Base-by-base conservation (phyloP, 371 early-diverging fungal genomes). In the Gilbertella persicaria region DNA sequence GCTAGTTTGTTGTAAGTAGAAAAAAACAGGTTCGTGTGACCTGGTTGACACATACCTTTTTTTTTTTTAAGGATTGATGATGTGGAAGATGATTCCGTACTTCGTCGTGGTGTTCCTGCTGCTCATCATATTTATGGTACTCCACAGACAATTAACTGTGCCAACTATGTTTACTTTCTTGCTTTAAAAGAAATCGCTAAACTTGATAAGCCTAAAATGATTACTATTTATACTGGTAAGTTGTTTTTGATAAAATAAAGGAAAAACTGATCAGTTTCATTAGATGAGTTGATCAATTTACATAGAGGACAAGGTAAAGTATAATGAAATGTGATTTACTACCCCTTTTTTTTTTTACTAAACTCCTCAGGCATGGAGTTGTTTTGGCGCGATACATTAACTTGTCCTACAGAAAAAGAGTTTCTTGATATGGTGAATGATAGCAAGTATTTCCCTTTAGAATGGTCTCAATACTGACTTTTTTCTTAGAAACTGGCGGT, bases 291-390 rank as follows among this genome's bases (percentile, higher is more conserved):
- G 20, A 45, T 96, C 37, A 88, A 91, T 46, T 69, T 97, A 52
- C 99, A 98, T 64, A 77, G 85, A 37, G 99, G 99, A 3, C 99
- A 98, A 76, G 98, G 98, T 25, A 90, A 91, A 85, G n/a, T n/a
- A n/a, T n/a, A n/a, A n/a, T 93, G 89, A 92, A 64, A 75, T 78
- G 6, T 84, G 90, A 58, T 94, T 29, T 38, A 12, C n/a, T 14
- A 19, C 17, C 17, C 12, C 10, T n/a, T n/a, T n/a, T n/a, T n/a
- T 4, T 53, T 10, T 53, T 5, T 49, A 25, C 19, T 20, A 17
- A 8, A n/a, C 39, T 26, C 53, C 33, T 33, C 2, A 64, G 71
- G 94, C 51, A 73, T 96, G 63, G 85, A 90, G 37, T 89, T 98
- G 83, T 89, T 95, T 38, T 79, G 84, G 50, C 53, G 59, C 46